Conservation (phyloP, 495 filamentous ascomycete genomes). For the Staphylotrichum tortipilum region DNA sequence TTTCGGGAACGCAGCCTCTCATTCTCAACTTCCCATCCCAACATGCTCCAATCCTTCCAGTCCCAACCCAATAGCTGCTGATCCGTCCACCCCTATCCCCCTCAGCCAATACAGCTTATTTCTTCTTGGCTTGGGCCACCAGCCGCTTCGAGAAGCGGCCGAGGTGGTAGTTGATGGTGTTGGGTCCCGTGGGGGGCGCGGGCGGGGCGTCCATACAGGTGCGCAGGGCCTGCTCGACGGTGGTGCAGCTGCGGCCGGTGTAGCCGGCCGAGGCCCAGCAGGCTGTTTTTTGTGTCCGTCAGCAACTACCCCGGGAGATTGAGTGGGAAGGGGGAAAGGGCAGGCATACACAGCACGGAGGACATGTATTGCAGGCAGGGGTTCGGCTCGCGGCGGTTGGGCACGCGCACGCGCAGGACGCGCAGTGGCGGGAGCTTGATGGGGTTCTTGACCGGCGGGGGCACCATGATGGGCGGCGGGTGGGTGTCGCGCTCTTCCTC, state of each 20-base stretch:
- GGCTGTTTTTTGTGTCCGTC: slow-evolving; percentile 38
- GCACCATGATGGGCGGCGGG: too few species aligned
- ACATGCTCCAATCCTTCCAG: too few species aligned
- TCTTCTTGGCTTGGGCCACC: slow-evolving; percentile 49
- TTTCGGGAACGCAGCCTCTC: too few species aligned
- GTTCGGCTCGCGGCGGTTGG: slow-evolving; percentile 66
- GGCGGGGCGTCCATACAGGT: slow-evolving; percentile 88
- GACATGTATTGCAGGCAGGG: slow-evolving; percentile 81
- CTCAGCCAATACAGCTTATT: slow-evolving; percentile 36
- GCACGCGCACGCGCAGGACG: slow-evolving; percentile 72
- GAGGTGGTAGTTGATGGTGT: slow-evolving; percentile 92
- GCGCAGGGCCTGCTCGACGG: slow-evolving; percentile 70
- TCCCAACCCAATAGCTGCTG: too few species aligned
- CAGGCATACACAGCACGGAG: slow-evolving; percentile 82
- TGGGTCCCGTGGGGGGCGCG: slow-evolving; percentile 58
- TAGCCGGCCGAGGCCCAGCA: slow-evolving; percentile 93
- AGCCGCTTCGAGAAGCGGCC: slow-evolving; percentile 78
- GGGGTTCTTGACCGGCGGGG: slow-evolving; percentile 34
- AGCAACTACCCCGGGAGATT: not conserved
- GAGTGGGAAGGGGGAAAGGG: slow-evolving; percentile 3
- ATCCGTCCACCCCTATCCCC: too few species aligned
- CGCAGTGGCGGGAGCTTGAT: slow-evolving; percentile 83
- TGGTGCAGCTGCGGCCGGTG: slow-evolving; percentile 62
- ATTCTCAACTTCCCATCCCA: too few species aligned
- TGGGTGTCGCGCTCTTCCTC: too few species aligned